Base-by-base conservation (phyloP, 2,329 filamentous ascomycete genomes). In the Leptographium galeiforme region DNA sequence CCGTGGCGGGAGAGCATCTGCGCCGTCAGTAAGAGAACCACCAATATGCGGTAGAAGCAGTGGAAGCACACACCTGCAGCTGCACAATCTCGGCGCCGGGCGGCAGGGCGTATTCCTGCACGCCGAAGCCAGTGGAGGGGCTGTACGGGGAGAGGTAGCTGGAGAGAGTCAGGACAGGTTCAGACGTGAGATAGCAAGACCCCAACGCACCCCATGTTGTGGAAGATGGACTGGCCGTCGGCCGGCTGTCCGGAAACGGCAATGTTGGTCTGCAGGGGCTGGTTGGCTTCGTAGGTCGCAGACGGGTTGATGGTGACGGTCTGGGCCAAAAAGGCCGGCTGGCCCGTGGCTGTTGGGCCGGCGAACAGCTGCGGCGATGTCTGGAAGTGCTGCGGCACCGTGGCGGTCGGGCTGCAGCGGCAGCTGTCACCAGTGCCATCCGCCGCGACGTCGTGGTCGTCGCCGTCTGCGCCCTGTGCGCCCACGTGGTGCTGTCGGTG, bases 1-100 rank as follows among this genome's bases (percentile, higher is more conserved):
- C 86, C 86, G 63, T 89, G 85, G 1, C 86, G 78, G 13, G 82
- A 84, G 6, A 89, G 70, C 80, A 89, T 83, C 68, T 85, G 70
- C 2, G 38, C 8, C 8, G 48, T 41, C 32, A 52, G 50, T 6
- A 38, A 12, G 16, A 1, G 39, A 14, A 25, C 5, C 25, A 25
- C 25, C 3, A 2, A 25, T 25, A 5, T 25, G 25, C 25, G 25
- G 25, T 25, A 5, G 25, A 25, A 25, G 25, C 25, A 25, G 3
- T 25, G 25, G 25, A 25, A 25, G 25, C 13, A 14, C 16, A 48
- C 52, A 69, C 68, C 56, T 78, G 76, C 19, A 89, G 70, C 69
- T 87, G 83, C 33, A 82, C 71, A 50, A 89, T 85, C 55, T 84
- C 80, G 0, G 84, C 77, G 13, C 80, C 84, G 8, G 71, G 64